phyloP scores from a whole-genome alignment of 257 asterid species.

The Nicotiana tomentosiformis region DNA sequence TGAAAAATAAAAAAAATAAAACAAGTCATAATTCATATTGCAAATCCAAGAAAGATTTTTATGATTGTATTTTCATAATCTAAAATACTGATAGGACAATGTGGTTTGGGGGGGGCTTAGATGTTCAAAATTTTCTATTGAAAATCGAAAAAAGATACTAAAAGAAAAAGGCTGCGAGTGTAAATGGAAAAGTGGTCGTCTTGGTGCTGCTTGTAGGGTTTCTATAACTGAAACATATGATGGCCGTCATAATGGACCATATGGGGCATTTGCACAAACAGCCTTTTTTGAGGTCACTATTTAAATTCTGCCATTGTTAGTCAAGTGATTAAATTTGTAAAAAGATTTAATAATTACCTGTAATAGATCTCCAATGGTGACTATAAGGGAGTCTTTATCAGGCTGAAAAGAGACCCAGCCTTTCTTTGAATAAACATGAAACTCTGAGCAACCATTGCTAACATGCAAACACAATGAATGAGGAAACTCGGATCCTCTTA shows the following conservation, averaged over 20 bases:
- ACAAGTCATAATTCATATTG: neutral
- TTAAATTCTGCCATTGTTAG: neutral
- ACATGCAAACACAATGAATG: slow-evolving; percentile 67
- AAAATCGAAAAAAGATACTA: neutral
- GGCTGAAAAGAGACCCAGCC: slow-evolving; percentile 79
- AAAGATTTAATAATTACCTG: slow-evolving; percentile 39
- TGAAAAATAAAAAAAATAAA: neutral
- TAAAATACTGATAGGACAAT: neutral
- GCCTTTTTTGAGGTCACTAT: neutral
- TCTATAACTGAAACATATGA: neutral
- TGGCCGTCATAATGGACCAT: neutral
- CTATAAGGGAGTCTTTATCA: slow-evolving; percentile 31
- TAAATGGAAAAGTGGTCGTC: neutral
- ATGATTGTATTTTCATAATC: neutral
- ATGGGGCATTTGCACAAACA: neutral
- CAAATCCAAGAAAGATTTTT: neutral
- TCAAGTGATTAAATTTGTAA: neutral
- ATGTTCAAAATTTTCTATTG: neutral
- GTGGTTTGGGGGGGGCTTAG: neutral
- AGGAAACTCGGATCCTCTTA: slow-evolving; percentile 63
- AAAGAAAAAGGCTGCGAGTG: neutral
- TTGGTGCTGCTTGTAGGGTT: neutral
- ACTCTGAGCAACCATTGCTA: slow-evolving; percentile 61
- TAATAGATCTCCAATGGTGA: slow-evolving; percentile 62
- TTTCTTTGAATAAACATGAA: slow-evolving; percentile 83